These are phyloP conservation scores for Skeletonema grethae DNA, from an alignment of 108 stramenopile genomes.

Conservation along the genomic window DNA sequence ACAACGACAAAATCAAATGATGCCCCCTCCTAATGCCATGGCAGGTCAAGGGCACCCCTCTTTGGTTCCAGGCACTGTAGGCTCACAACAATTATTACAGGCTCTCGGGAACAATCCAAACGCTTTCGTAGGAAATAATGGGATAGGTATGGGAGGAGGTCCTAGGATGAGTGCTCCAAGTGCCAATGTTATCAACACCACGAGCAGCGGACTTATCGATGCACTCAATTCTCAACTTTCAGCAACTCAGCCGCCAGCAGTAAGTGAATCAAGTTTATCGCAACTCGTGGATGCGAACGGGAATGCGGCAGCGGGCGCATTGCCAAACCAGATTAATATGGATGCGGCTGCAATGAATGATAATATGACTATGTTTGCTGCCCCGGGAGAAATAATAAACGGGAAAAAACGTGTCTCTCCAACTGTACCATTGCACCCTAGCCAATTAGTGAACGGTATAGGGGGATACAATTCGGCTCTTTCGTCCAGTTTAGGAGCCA, in stretches of 20 bases:
- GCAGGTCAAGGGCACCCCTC: conserved; percentile 16
- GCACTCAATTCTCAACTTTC: conserved; percentile 41
- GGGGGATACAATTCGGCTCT: neutral
- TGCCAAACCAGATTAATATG: neutral
- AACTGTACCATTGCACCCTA: conserved; percentile 36
- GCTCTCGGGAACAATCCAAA: conserved; percentile 10
- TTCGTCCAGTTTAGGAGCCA: conserved; percentile 9
- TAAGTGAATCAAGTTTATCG: neutral
- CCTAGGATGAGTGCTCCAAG: neutral
- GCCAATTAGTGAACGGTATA: conserved; percentile 22
- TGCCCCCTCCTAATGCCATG: conserved; percentile 28
- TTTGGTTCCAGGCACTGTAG: conserved; percentile 21
- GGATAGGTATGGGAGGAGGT: neutral
- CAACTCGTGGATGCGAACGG: neutral
- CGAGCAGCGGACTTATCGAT: conserved; percentile 20
- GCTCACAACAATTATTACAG: conserved; percentile 29
- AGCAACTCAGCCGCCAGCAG: conserved; percentile 14
- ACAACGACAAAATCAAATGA: conserved; percentile 27
- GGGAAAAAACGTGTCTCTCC: conserved; percentile 43
- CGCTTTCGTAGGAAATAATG: neutral
- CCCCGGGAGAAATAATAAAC: conserved; percentile 32
- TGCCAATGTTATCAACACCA: conserved; percentile 12
- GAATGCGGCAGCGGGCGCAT: conserved; percentile 3
- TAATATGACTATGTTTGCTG: conserved; percentile 8
- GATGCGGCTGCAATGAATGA: neutral